Conservation (phyloP, 306 rosid genomes). For the Senna siamea region DNA sequence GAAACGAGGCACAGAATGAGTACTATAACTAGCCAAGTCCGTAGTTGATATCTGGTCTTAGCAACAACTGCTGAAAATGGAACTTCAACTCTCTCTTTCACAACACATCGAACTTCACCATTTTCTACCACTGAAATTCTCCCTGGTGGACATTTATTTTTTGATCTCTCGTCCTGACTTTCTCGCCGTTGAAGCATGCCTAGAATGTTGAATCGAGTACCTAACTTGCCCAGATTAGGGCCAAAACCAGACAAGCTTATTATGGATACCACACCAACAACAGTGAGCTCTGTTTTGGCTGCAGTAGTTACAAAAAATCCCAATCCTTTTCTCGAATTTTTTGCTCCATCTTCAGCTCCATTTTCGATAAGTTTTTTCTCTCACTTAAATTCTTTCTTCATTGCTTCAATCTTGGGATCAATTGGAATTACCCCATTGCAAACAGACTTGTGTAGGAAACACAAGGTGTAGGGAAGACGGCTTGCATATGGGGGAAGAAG, state of each 20-base stretch:
- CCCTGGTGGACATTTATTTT: constrained; percentile 73
- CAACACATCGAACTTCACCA: constrained; percentile 83
- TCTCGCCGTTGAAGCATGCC: constrained; percentile 45
- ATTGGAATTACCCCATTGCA: constrained; percentile 57
- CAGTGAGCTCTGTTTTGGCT: constrained; percentile 68
- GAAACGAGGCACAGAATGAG: constrained; percentile 14
- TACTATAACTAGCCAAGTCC: constrained; percentile 68
- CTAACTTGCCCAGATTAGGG: constrained; percentile 53
- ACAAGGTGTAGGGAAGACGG: constrained; percentile 60
- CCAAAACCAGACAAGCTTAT: constrained; percentile 71
- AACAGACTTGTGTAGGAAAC: constrained; percentile 48
- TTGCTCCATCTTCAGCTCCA: constrained; percentile 44
- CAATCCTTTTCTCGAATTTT: constrained; percentile 53
- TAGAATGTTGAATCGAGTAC: constrained; percentile 41
- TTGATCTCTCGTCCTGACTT: constrained; percentile 24
- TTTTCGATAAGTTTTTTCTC: constrained; percentile 38
- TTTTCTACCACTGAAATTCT: constrained; percentile 67
- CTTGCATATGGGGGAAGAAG: constrained; percentile 89
- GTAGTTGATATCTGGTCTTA: constrained; percentile 90
- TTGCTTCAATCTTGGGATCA: constrained; percentile 44
- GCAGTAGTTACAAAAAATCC: constrained; percentile 56
- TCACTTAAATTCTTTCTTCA: constrained; percentile 46
- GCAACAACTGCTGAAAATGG: constrained; percentile 80
- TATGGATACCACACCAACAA: constrained; percentile 74
- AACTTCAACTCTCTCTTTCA: constrained; percentile 97